Base-by-base conservation (phyloP, 2,329 filamentous ascomycete species). In the Graphilbum fragrans region DNA sequence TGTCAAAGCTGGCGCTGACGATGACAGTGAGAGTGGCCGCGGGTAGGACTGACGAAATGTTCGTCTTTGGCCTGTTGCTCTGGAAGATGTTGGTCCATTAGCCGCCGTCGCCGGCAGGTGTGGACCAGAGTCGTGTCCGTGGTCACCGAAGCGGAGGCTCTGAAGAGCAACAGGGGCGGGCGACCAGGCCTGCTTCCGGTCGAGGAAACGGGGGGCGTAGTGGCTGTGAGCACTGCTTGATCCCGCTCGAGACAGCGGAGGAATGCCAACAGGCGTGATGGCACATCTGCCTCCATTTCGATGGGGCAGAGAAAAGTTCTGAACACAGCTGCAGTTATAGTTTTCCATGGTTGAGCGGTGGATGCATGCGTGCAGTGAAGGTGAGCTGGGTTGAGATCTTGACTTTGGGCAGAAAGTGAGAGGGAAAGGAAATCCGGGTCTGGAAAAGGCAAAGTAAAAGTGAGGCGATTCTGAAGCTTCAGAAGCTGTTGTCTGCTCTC, bases 21-120 rank as follows among this genome's bases (percentile, higher is more conserved):
- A 49, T 8, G 47, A 49, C 1, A 36, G 45, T 8, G 47, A 49
- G 31, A 49, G 42, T n/a, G 47, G 47, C 12, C 45, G 45, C 12
- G 34, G 40, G 3, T 43, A 38, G 3, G 17, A 19, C 32, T 6
- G 29, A 5, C 29, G 29, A 27, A n/a, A n/a, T 8, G 8, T 29
- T 8, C 25, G 14, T 29, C 14, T 14, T 8, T 14, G 25, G 14
- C 25, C 8, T 8, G 25, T 14, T 29, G 8, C 25, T 29, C 25
- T 8, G 25, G 8, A 14, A 29, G 25, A 29, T 14, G 25, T 8
- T 14, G 8, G 25, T n/a, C n/a, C n/a, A n/a, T n/a, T 14, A 29
- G 14, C 8, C 14, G 14, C 25, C 14, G 25, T 14, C 14, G 25
- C 25, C 14, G 29, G 29, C 29, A 16, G 10, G 29, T 14, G 29